Conservation (phyloP, 2,329 filamentous ascomycete species). For the Chalara sp. region DNA sequence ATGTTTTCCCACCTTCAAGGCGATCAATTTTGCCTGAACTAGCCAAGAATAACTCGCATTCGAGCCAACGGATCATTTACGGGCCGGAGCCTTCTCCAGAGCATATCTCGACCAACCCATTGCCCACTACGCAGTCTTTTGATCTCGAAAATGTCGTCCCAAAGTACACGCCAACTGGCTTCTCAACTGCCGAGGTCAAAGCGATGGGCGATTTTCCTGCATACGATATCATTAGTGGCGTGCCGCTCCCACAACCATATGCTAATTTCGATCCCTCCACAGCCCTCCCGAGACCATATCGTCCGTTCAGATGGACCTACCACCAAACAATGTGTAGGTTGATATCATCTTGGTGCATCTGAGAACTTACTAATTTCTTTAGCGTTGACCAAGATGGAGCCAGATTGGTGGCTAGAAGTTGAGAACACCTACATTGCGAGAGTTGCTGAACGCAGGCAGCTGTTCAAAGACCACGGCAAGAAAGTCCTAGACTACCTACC, state of each 20-base stretch:
- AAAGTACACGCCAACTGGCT: slow-evolving; percentile 58
- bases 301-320: slow-evolving; percentile 78
- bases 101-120: slow-evolving; percentile 11
- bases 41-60: slow-evolving; percentile 12
- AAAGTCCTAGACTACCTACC: slow-evolving; percentile 62
- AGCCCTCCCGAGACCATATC: slow-evolving; percentile 67
- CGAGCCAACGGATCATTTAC: slow-evolving; percentile 13
- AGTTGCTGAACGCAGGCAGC: slow-evolving; percentile 59
- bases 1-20: slow-evolving; percentile 23
- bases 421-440: slow-evolving; percentile 64
- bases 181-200: slow-evolving; percentile 63
- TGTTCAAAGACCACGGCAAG: slow-evolving; percentile 57
- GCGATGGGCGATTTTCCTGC: slow-evolving; percentile 72
- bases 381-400: slow-evolving; percentile 73
- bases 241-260: slow-evolving; percentile 62
- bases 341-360: not conserved
- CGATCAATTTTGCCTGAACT: slow-evolving; percentile 19
- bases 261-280: slow-evolving; percentile 59
- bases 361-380: slow-evolving; percentile 6
- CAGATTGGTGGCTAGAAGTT: slow-evolving; percentile 86
- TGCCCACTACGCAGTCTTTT: slow-evolving; percentile 21
- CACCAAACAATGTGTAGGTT: slow-evolving; percentile 85
- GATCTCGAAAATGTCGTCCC: slow-evolving; percentile 16
- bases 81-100: slow-evolving; percentile 13
- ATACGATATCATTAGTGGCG: slow-evolving; percentile 67